Evolutionary conservation across 2,329 filamentous ascomycete species (phyloP).

Genomic region (Dactylellina haptotyla): DNA sequence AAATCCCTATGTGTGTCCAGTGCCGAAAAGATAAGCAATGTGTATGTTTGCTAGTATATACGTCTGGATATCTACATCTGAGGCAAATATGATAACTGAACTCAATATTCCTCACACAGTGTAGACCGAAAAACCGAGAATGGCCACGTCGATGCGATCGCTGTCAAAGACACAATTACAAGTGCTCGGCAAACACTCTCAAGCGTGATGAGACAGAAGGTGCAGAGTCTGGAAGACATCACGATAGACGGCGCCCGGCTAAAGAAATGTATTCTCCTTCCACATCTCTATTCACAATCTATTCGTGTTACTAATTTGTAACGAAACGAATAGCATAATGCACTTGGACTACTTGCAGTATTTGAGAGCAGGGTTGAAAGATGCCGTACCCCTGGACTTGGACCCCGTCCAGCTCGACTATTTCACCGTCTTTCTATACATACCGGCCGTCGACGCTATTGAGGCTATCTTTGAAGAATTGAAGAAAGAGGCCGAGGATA

Average conservation of each 20-base stretch:
- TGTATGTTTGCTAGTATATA: not conserved
- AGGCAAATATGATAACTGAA: not conserved
- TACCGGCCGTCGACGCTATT: too few relatives aligned
- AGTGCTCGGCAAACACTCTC: slow-evolving; percentile 5
- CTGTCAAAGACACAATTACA: not conserved
- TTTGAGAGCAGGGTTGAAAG: not conserved
- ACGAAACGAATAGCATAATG: not conserved
- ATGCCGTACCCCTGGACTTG: not conserved
- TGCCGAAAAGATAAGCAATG: slow-evolving; percentile 14
- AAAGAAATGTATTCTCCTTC: not conserved
- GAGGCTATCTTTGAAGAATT: not conserved
- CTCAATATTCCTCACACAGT: not conserved
- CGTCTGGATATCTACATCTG: not conserved
- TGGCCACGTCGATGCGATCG: slow-evolving; percentile 15
- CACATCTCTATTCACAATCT: not conserved
- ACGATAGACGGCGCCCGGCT: not conserved
- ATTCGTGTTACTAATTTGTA: not conserved
- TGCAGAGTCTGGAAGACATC: not conserved
- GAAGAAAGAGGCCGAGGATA: not conserved
- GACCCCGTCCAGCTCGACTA: not conserved
- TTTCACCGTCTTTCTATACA: not conserved
- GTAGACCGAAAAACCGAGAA: not conserved
- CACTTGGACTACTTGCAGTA: slow-evolving; percentile 10
- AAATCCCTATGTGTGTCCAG: slow-evolving; percentile 3
- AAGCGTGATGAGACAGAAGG: not conserved